A percentile compares a stretch with the other conserved stretches of the same genome.
These are phyloP conservation scores for apple (Malus domestica) DNA, from an alignment of 306 rosid genomes.

Conservation along the genomic window DNA sequence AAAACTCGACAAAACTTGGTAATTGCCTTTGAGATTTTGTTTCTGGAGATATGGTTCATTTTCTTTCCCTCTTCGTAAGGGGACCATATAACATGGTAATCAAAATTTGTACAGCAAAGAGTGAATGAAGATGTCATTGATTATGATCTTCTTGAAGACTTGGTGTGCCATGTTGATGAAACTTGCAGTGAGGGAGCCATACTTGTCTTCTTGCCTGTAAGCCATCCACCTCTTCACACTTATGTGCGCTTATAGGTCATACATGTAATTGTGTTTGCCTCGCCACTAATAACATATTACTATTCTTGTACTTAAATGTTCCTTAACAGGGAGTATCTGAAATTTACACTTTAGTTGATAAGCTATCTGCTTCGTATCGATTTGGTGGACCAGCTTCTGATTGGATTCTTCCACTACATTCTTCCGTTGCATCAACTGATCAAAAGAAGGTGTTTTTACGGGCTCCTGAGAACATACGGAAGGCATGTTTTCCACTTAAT, in stretches of 20 bases:
- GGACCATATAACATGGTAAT: slow-evolving; percentile 17
- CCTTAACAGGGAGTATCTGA: slow-evolving; percentile 68
- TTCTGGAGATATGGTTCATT: neutral
- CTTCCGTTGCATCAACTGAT: slow-evolving; percentile 64
- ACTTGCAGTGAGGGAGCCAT: slow-evolving; percentile 69
- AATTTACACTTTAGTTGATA: slow-evolving; percentile 64
- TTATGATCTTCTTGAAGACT: slow-evolving; percentile 88
- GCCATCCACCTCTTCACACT: slow-evolving; percentile 24
- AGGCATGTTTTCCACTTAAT: slow-evolving; percentile 38
- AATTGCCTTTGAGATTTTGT: slow-evolving; percentile 24
- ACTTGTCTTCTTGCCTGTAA: slow-evolving; percentile 94
- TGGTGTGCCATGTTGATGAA: slow-evolving; percentile 73
- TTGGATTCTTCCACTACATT: slow-evolving; percentile 92
- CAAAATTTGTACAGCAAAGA: slow-evolving; percentile 47
- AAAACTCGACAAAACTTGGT: slow-evolving; percentile 76
- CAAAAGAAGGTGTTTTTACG: slow-evolving; percentile 77
- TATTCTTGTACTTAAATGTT: neutral
- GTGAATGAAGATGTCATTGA: slow-evolving; percentile 87
- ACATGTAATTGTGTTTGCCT: neutral
- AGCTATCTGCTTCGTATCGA: slow-evolving; percentile 67
- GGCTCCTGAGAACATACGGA: slow-evolving; percentile 73
- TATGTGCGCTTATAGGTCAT: neutral
- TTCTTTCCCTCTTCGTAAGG: neutral
- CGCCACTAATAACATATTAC: neutral
- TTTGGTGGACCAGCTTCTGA: slow-evolving; percentile 88